Conservation (phyloP, 1,139 yeast genomes). For the Taphrina communis region DNA sequence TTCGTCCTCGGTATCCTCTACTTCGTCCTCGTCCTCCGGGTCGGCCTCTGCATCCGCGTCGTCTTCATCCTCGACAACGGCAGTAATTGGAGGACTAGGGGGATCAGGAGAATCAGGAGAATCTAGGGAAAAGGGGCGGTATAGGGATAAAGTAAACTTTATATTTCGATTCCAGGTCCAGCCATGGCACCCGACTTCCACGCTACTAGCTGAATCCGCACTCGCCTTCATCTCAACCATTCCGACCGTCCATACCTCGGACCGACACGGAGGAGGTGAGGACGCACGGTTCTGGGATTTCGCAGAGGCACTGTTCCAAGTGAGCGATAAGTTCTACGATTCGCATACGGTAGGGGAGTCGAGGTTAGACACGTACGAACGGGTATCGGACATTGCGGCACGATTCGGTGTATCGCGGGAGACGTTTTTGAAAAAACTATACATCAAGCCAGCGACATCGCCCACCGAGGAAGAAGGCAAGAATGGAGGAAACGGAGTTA, state of each 20-base stretch:
- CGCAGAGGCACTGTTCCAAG: conserved; percentile 60
- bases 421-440: conserved; percentile 49
- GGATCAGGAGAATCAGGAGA: no score
- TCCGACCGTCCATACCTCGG: conserved; percentile 53
- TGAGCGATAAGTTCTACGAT: conserved; percentile 44
- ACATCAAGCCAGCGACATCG: conserved; percentile 44
- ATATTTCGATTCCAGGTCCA: conserved; percentile 72
- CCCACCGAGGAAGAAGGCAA: conserved; percentile 48
- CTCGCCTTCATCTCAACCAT: conserved; percentile 68
- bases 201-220: conserved; percentile 71
- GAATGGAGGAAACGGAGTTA: conserved; percentile 63
- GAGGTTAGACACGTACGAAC: conserved; percentile 63
- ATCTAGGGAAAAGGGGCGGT: conserved; percentile 42
- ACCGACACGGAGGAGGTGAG: no score
- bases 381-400: conserved; percentile 56
- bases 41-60: no score
- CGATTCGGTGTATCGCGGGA: conserved; percentile 44
- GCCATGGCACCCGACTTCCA: conserved; percentile 85
- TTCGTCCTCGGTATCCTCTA: no score
- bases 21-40: no score
- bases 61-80: no score
- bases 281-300: conserved; percentile 63
- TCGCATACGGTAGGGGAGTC: conserved; percentile 60
- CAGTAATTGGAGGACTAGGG: no score
- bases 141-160: conserved; percentile 51